Evolutionary conservation across 345 rosid species (phyloP).

Genomic region (Eucalyptus shirleyi): DNA sequence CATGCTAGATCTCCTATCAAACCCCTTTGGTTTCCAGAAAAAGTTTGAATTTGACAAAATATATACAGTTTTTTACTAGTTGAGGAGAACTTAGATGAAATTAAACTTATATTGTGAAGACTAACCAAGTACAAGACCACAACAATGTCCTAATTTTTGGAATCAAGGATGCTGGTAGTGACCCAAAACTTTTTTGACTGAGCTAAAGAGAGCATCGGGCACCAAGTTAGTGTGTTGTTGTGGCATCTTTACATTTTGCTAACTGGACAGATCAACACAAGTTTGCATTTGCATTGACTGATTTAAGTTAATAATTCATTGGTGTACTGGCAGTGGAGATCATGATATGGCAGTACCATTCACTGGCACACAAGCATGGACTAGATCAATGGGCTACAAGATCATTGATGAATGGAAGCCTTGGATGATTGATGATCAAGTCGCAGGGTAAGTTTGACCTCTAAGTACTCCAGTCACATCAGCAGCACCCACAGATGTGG

Average conservation of each 20-base stretch:
- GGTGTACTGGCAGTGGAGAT: conserved; percentile 1
- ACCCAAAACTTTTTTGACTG: background rate
- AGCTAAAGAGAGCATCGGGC: background rate
- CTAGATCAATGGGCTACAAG: conserved; percentile 1
- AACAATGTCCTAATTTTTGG: background rate
- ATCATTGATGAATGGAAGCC: conserved; percentile 3
- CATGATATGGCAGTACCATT: background rate
- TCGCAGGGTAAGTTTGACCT: background rate
- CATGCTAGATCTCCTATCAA: no score
- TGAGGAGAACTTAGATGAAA: no score
- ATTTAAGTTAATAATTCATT: background rate
- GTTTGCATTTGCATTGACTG: background rate
- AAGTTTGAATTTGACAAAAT: no score
- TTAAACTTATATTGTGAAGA: no score
- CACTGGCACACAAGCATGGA: conserved; percentile 7
- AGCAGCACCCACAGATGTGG: background rate
- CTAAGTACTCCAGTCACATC: background rate
- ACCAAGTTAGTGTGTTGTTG: background rate
- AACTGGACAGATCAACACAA: background rate
- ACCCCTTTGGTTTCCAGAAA: no score
- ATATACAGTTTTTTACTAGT: no score
- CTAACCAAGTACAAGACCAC: background rate
- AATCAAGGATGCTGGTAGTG: background rate
- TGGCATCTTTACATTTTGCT: background rate
- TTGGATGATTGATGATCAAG: background rate